Evolutionary conservation across 2,329 filamentous ascomycete genomes (phyloP), one percentile per base, ranked within the genome.

Genomic region (Fusarium sp.): DNA sequence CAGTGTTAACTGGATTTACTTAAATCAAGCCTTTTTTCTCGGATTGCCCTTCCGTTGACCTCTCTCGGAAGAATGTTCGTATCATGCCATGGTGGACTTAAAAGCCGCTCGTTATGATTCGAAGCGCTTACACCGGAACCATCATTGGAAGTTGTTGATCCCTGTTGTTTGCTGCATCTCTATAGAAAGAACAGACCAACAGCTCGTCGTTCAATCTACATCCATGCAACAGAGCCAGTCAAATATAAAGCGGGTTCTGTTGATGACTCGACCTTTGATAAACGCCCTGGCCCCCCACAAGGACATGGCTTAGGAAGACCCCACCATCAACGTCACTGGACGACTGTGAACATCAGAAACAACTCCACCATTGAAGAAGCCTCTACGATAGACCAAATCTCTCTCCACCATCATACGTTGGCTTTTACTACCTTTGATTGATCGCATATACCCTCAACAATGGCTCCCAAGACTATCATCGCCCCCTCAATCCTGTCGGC

Each of bases 401-500:
- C 61, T 71, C 60, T 62, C 55, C 70, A 57, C 57, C 55, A 71
- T 57, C 63, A 65, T 54, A 64, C 46, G 55, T 66, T 66, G 46
- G 48, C 32, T 62, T 44, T 61, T 19, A 8, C 39, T 30, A 55
- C 46, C 22, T 35, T 50, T 35, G 22, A 17, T 39, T 55, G 49
- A 67, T 44, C 46, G 39, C 56, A 32, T 35, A 64, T 35, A 53
- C 23, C 46, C 35, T 54, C 45, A 49, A 83, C 63, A 68, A 98
- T 98, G 95, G 85, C 93, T 58, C 96, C 95, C 23, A 89, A 90
- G 67, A 92, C 96, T 47, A 97, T 99, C 79, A 97, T 99, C 75
- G 95, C 95, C 17, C 96, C 96, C 30, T 98, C 95, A n/a, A 98
- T 99, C 74, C 90, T 99, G 64, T 96, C 94, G 75, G 95, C 95